Evolutionary conservation across 23 red algal genomes (phyloP), one percentile per base, ranked within the genome.

Genomic region (Gracilaria gracilis): DNA sequence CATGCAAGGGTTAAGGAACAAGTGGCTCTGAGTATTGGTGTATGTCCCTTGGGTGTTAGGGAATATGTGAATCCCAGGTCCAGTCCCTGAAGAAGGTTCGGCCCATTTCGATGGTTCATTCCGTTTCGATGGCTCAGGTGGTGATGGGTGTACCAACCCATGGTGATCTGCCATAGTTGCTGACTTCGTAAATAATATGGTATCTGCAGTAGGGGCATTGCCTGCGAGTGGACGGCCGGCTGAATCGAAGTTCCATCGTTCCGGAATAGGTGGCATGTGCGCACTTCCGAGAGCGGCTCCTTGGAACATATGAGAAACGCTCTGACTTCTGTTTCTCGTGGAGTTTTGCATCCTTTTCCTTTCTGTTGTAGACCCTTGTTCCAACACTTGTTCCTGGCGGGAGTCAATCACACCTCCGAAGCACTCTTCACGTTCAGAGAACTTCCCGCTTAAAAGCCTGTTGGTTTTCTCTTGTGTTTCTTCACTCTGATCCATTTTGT

Each of bases 301-400:
- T 20, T 37, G 64, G 17, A 69, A 34, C 0, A 36, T 11, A 17
- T 36, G 12, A 36, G 64, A 38, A 37, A 1, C 32, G 27, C 3
- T 15, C 0, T 28, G 3, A 31, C 36, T 11, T 69, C 17, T 69
- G 16, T 36, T 69, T 19, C 9, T 37, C 15, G 28, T 20, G 16
- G 31, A 36, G 4, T 36, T 20, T 19, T 69, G 29, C 19, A 69
- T 15, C 32, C 0, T 69, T 7, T 23, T 7, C 5, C 0, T 14
- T 17, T 37, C 64, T 20, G 37, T 36, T 37, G 64, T 69, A 28
- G 32, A 69, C 31, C 64, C 64, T 69, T 69, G 64, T 69, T 36
- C 64, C 2, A 12, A 69, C 5, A 31, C 31, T 69, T 69, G 64
- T 69, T 69, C 64, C 2, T 36, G 2, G 0, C 7, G 8, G 32